Base-by-base conservation (phyloP, 1,139 yeast species). In the Yamadazyma blattariae region DNA sequence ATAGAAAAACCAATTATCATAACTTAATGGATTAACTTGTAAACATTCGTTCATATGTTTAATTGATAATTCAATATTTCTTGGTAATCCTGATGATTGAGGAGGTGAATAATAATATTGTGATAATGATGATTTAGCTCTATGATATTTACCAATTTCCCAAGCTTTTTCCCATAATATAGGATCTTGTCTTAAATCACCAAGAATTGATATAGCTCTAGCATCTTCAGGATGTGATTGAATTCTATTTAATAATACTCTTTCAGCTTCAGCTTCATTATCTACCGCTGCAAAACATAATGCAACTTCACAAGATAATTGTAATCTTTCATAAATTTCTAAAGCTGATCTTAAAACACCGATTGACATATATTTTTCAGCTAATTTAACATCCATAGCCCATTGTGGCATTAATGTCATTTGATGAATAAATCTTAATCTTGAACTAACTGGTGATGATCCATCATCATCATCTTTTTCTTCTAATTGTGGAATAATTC, bases 231-330 rank as follows among this genome's bases (percentile, higher is more conserved):
- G 90, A 46, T 76, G 71, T 5, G 58, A 50, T 15, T 59, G 61
- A 10, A 90, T 61, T 47, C 90, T 74, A 11, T 67, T 59, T 11
- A 68, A 50, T 29, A 94, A 61, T 10, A 89, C 64, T 25, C 64
- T 61, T 38, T 76, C 75, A 0, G 96, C 97, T 40, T 77, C 74
- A 5, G 59, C 61, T 47, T 79, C 89, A 42, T 85, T 81, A 19
- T 89, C 96, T 16, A 81, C 81, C 1, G 95, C 85, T 2, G 96
- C 95, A 50, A 85, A 79, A 64, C 98, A 92, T 40, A 92, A 64
- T 0, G 97, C 97, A 16, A 87, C 86, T 50, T 92, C 97, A 35
- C 85, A 79, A 51, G 79, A 73, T 70, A 88, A 64, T 32, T 80
- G 76, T 36, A 94, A 66, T 43, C 97, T 68, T 52, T 85, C 89